These are phyloP conservation scores for Diaporthe humulicola DNA, from an alignment of 2,329 filamentous ascomycete species.

Conservation along the genomic window DNA sequence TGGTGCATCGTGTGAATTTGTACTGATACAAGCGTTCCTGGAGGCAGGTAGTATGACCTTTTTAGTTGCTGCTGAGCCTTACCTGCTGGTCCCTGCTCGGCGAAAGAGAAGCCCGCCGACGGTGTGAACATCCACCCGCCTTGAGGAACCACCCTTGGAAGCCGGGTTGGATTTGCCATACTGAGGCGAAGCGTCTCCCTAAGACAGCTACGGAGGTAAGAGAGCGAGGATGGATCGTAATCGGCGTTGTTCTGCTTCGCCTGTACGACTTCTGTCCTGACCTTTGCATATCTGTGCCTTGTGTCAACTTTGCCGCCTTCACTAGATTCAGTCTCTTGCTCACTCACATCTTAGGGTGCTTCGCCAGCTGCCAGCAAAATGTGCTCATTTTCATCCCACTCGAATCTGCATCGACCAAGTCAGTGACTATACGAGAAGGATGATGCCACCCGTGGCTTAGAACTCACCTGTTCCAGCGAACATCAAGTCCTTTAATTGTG, in stretches of 20 bases:
- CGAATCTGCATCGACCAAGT: slow-evolving; percentile 51
- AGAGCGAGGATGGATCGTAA: slow-evolving; percentile 38
- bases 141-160: slow-evolving; percentile 35
- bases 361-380: slow-evolving; percentile 59
- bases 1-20: slow-evolving; percentile 40
- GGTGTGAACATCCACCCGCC: slow-evolving; percentile 29
- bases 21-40: slow-evolving; percentile 25
- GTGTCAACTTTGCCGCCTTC: background rate
- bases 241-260: background rate
- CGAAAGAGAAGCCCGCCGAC: slow-evolving; percentile 22
- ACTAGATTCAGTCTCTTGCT: too few relatives aligned
- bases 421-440: background rate
- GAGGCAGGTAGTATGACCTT: slow-evolving; percentile 13
- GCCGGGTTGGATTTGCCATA: slow-evolving; percentile 39
- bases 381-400: slow-evolving; percentile 65
- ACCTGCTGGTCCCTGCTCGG: background rate
- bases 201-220: slow-evolving; percentile 40
- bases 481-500: slow-evolving; percentile 66
- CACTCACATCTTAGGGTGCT: slow-evolving; percentile 54
- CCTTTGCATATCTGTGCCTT: slow-evolving; percentile 34
- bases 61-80: background rate
- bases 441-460: background rate
- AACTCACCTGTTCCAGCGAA: slow-evolving; percentile 61
- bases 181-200: slow-evolving; percentile 41
- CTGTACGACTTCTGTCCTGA: slow-evolving; percentile 23